Evolutionary conservation across 208 protist genomes (phyloP).

Genomic region (Porcisia deanei): DNA sequence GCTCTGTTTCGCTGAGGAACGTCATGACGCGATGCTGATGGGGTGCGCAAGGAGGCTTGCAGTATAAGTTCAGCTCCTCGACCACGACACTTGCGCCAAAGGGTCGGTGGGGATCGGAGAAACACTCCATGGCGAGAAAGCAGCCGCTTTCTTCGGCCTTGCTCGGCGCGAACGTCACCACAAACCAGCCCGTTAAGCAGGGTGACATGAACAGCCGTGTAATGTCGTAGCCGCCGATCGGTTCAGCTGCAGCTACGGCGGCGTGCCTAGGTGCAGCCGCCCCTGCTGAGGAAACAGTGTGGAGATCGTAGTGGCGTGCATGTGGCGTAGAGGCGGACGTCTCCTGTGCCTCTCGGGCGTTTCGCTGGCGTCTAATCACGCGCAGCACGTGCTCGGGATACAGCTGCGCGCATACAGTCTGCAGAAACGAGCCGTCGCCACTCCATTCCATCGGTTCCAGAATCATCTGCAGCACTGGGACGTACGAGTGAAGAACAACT

Average conservation of each 20-base stretch:
- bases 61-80: constrained; percentile 36
- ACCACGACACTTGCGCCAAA: constrained; percentile 29
- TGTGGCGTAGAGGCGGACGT: constrained; percentile 14
- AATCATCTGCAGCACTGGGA: constrained; percentile 36
- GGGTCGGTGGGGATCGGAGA: constrained; percentile 18
- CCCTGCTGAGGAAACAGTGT: not conserved
- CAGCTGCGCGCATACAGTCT: constrained; percentile 19
- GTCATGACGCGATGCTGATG: constrained; percentile 33
- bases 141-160: constrained; percentile 22
- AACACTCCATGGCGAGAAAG: constrained; percentile 45
- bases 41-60: constrained; percentile 17
- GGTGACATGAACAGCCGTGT: constrained; percentile 24
- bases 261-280: not conserved
- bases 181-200: constrained; percentile 22
- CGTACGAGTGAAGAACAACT: constrained; percentile 38
- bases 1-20: constrained; percentile 25
- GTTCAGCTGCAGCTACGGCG: not conserved
- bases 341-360: constrained; percentile 4
- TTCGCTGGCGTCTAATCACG: constrained; percentile 23
- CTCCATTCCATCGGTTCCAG: constrained; percentile 35
- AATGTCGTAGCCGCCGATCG: constrained; percentile 34
- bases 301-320: constrained; percentile 15
- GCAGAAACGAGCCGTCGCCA: constrained; percentile 28
- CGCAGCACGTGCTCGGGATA: constrained; percentile 44
- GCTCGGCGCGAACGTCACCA: constrained; percentile 31